Base-by-base conservation (phyloP, 1,284 basidiomycete species). In the Rhodotorula sp. region DNA sequence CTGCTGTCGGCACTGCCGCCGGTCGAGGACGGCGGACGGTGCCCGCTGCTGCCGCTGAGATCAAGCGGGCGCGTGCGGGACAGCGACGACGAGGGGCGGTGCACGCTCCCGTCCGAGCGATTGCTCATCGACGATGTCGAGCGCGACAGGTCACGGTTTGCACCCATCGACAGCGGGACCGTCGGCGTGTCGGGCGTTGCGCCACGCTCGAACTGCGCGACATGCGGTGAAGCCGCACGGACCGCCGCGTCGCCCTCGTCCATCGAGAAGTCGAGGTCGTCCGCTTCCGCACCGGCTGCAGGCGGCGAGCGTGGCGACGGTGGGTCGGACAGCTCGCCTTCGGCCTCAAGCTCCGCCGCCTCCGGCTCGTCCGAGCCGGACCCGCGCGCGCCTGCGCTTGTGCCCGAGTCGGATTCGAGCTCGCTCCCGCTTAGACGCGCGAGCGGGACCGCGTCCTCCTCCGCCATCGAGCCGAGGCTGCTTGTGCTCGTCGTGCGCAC, bases 281-380 rank as follows among this genome's bases (percentile, higher is more conserved):
- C 57, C 12, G 32, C 39, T 3, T 63, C 64, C 17, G 36, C 44
- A n/a, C 15, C 56, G n/a, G 36, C 34, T 4, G 44, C 27, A 10
- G 70, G 66, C n/a, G 66, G 70, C 21, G 66, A 72, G 3, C 72
- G 32, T 1, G 74, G 74, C 13, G 71, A 73, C 39, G 71, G 67
- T 29, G 74, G 74, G 25, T 71, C 65, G 59, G 69, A 73, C 64
- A 76, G 61, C 58, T 76, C 75, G 34, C 75, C 72, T 22, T 72
- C 66, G 0, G 63, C 58, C 36, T 72, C 70, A 25, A 67, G 67
- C 37, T 72, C 70, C 27, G 25, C 54, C 13, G 55, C 44, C 10
- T 67, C 66, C 5, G 34, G 25, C 29, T 36, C 25, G 1, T 25
- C 15, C 6, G 25, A n/a, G n/a, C 50, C 27, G n/a, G 50, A 51